These are phyloP conservation scores for Pseudomassariella vexata DNA, from an alignment of 2,329 filamentous ascomycete species.

Conservation along the genomic window DNA sequence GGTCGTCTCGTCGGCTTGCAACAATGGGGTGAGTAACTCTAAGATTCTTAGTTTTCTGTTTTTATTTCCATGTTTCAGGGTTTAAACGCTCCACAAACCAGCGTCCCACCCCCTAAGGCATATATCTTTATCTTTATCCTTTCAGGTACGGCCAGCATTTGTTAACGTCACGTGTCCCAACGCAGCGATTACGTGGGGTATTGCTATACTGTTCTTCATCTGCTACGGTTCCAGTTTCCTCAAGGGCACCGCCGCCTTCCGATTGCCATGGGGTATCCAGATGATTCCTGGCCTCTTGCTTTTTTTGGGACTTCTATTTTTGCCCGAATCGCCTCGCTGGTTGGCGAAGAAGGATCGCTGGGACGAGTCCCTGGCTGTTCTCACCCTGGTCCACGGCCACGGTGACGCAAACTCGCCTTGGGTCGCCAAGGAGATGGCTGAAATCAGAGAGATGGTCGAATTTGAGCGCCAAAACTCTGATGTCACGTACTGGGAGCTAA, in stretches of 20 bases:
- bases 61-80: too few species aligned
- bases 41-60: too few species aligned
- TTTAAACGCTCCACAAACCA: too few species aligned
- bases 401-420: constrained; percentile 60
- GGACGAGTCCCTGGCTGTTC: constrained; percentile 39
- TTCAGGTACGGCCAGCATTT: too few species aligned
- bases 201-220: constrained; percentile 42
- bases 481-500: constrained; percentile 65
- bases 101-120: too few species aligned
- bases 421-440: constrained; percentile 61
- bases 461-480: constrained; percentile 66
- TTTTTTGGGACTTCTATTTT: constrained; percentile 32
- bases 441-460: constrained; percentile 68
- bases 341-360: constrained; percentile 41
- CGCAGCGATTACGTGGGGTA: constrained; percentile 41
- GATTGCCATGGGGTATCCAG: constrained; percentile 43
- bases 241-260: constrained; percentile 38
- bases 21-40: too few species aligned
- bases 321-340: constrained; percentile 47
- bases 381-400: constrained; percentile 55
- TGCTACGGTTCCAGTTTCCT: constrained; percentile 41
- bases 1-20: constrained; percentile 6
- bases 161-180: too few species aligned
- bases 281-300: constrained; percentile 37
- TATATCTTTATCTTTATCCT: too few species aligned